Percentiles rank a stretch among this genome's conserved stretches.
These are phyloP conservation scores for Aspergillus pseudonomiae DNA, from an alignment of 2,329 filamentous ascomycete species.

Conservation along the genomic window DNA sequence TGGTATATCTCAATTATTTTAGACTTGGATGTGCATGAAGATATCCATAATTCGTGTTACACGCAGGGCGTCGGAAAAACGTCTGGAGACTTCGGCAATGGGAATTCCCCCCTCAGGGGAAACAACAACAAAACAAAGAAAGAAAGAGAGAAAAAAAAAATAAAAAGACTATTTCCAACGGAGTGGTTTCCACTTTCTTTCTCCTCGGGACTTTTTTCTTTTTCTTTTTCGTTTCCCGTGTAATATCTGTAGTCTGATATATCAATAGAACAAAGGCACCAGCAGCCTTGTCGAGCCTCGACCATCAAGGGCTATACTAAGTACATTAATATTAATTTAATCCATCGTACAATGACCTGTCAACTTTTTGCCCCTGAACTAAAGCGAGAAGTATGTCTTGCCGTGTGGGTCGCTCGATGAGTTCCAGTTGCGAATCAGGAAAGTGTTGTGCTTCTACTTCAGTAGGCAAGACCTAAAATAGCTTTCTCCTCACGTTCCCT, in stretches of 20 bases:
- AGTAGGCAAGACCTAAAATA: neutral
- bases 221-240: neutral
- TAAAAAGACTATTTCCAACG: neutral
- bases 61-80: neutral
- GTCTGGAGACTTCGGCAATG: neutral
- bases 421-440: neutral
- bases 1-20: neutral
- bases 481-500: neutral
- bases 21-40: neutral
- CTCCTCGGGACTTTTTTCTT: neutral
- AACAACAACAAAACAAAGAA: neutral
- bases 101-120: neutral
- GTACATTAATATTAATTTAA: conserved; percentile 2
- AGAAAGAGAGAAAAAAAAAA: neutral
- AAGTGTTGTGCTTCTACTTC: neutral
- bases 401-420: conserved; percentile 1
- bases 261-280: neutral
- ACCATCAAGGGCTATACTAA: neutral
- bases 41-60: neutral
- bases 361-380: conserved; percentile 1
- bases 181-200: neutral
- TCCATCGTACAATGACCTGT: conserved; percentile 2
- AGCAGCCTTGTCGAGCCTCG: neutral
- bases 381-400: neutral
- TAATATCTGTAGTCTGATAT: neutral